Evolutionary conservation across 2,329 filamentous ascomycete species (phyloP), one percentile per base, ranked within the genome.

Genomic region (Tolypocladium ovalisporum): DNA sequence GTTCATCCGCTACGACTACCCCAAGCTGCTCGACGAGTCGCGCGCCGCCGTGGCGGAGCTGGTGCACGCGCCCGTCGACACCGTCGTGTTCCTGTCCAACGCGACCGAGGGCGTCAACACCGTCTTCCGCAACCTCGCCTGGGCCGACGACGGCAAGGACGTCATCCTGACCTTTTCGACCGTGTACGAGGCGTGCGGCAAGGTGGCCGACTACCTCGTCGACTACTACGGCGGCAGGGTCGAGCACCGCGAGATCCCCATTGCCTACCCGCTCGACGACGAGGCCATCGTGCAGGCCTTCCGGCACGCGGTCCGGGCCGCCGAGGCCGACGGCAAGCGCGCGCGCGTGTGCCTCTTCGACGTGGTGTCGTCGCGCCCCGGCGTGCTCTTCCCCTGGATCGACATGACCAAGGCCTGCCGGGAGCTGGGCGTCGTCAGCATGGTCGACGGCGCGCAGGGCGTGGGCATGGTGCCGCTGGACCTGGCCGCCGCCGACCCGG

Each of bases 381-480:
- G 90, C 1, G 79, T 96, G 0, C 75, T 85, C 2, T 84, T 96
- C 64, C 93, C 93, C 0, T 96, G 89, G 71, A 85, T 92, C 68
- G 72, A 70, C 1, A 72, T 96, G 57, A 79, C 81, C 1, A 69
- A 71, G 9, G 77, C 81, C 0, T 96, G 91, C 69, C 80, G 78
- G 51, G 80, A 86, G 57, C 75, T 86, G 29, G 83, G 81, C 0
- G 75, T 97, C 3, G 67, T 93, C 56, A 91, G 87, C 64, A 75
- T 90, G 24, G 76, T 97, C 40, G 93, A 97, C 68, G 92, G 83
- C 19, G 93, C 93, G 0, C 93, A 97, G 71, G 87, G 87, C 1
- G 74, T 96, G 29, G 93, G 93, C 2, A 87, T 94, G 71, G 79
- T 96, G 9, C 76, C 80, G 1, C 70, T 97, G 9, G 82, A 95